Evolutionary conservation across 352 stramenopile species (phyloP), one percentile per base, ranked within the genome.

Genomic region (Thalassiosira exigua): DNA sequence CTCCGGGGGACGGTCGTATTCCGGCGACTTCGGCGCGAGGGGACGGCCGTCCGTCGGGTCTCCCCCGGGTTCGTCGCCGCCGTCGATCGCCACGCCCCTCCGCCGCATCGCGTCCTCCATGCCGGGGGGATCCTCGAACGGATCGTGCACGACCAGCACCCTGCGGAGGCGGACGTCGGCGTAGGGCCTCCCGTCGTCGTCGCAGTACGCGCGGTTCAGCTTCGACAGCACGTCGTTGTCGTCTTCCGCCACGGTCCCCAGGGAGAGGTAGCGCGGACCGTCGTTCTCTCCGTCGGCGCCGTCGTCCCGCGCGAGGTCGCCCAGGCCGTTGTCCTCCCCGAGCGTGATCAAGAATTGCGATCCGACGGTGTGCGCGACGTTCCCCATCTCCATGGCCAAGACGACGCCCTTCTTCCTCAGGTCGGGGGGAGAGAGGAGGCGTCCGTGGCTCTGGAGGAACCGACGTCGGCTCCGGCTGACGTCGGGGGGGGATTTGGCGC

Each of bases 301-400:
- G 69, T 97, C 94, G 12, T 98, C 91, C 89, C 46, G 76, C 81
- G 46, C 92, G 27, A 74, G 58, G 62, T 82, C 66, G 65, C 61
- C 68, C 33, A 82, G 61, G 4, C 69, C 76, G 86, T 79, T 79
- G 36, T 66, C 58, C 11, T 79, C 69, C 32, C 68, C 71, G 44
- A 97, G 94, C 22, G 97, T 99, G 79, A 99, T 97, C 77, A 98
- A 97, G 75, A 99, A 99, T 83, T 99, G 97, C 9, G 89, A 95
- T 71, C 96, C 92, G 75, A 91, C 88, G 3, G 93, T 94, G 73
- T 95, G 75, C 29, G 68, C 32, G 30, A 91, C 90, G n/a, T 82
- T 79, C 17, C 82, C 80, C 46, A 93, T 87, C 76, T 92, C 84
- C 54, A 81, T 90, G 0, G 79, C 81, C 17, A 90, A 76, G 0